Percentiles rank a stretch among this genome's conserved stretches.
Evolutionary conservation across 2,329 filamentous ascomycete genomes (phyloP).

Genomic region (Penicillium sp.): DNA sequence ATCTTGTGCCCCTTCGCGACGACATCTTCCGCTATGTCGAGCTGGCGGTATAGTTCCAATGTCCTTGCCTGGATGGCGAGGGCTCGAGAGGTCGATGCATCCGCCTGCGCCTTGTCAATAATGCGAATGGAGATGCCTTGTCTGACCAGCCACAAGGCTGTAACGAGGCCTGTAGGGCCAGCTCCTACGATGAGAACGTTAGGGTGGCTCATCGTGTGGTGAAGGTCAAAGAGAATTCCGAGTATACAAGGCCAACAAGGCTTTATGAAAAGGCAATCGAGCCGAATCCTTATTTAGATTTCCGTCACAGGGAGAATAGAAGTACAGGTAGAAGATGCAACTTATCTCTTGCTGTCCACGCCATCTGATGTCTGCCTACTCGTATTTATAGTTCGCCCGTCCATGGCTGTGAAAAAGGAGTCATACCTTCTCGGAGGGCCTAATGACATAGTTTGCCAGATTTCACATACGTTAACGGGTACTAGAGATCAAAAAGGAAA

Average conservation of each 20-base stretch:
- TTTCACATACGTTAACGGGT: background rate
- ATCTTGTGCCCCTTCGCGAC: conserved; percentile 44
- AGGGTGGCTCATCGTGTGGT: conserved; percentile 9
- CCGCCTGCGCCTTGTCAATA: conserved; percentile 50
- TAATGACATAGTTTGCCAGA: background rate
- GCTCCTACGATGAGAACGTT: conserved; percentile 53
- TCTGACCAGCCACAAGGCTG: conserved; percentile 52
- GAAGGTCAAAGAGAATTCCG: background rate
- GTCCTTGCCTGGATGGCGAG: conserved; percentile 56
- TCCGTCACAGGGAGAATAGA: background rate
- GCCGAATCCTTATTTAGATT: no score
- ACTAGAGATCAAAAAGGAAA: background rate
- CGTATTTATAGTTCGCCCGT: conserved; percentile 14
- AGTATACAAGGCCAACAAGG: background rate
- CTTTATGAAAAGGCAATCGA: background rate
- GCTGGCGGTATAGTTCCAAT: conserved; percentile 56
- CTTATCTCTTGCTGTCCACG: background rate
- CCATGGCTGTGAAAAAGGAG: background rate
- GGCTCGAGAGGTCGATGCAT: conserved; percentile 42
- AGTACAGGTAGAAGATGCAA: background rate
- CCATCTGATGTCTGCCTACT: background rate
- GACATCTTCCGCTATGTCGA: conserved; percentile 46
- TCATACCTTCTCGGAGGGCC: background rate
- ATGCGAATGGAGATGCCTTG: conserved; percentile 56
- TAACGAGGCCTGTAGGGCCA: conserved; percentile 52